Base-by-base conservation (phyloP, 2,329 filamentous ascomycete genomes). In the Stachybotrys elegans region DNA sequence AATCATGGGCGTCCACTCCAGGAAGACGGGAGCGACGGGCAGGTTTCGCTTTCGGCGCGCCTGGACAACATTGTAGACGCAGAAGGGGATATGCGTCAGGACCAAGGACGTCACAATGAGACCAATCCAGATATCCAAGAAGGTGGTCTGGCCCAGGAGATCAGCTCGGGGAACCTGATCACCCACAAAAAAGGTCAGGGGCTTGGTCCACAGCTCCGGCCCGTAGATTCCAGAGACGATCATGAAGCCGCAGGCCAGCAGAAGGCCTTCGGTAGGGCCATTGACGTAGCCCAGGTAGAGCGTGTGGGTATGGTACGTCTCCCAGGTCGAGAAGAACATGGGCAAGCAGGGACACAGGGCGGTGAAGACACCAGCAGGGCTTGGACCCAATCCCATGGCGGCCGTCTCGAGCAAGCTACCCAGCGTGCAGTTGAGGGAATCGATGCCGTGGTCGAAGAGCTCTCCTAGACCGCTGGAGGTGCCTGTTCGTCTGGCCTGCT, bases 321-420 rank as follows among this genome's bases (percentile, higher is more conserved):
- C 93, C 93, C 93, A 98, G 2, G 93, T 98, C 4, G 92, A 96
- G 70, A 98, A 96, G 75, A 95, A 98, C 93, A 98, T 98, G 48
- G 93, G 88, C 36, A 98, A 72, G 56, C 90, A 94, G 2, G 93
- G 93, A 48, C 92, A 83, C 35, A 98, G 73, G 2, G 91, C 90
- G 1, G 93, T 97, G 63, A 95, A 94, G 45, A 93, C 85, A 52
- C 93, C 93, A 17, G 88, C 81, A 51, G 83, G 84, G 16, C 87
- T 88, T 4, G 87, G 81, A 32, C 93, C 93, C 42, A 95, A 78
- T 21, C 88, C 92, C 85, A 98, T 93, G 43, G 92, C 91, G 14
- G 88, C 92, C 6, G 88, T 92, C 67, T 96, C 89, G 50, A 95
- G 81, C 42, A 98, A 72, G 62, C 88, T 94, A 22, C 86, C 93